Conservation (phyloP, 1,284 basidiomycete species). For the Ustilago shanxiensis region DNA sequence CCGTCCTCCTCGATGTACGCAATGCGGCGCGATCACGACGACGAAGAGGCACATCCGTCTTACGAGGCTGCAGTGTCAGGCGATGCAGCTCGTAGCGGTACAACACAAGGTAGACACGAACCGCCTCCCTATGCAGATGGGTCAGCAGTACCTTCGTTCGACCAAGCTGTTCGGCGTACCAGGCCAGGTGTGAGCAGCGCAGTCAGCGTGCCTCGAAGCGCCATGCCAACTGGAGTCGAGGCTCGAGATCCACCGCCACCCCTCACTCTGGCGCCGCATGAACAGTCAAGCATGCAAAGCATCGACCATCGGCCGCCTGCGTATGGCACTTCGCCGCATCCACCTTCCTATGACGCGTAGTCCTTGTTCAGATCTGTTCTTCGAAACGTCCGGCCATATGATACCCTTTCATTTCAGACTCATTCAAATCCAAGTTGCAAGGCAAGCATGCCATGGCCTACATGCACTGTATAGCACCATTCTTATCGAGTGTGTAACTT, state of each 20-base stretch:
- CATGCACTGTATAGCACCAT: no score
- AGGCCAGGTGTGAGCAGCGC: not conserved
- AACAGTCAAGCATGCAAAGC: not conserved
- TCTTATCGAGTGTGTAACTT: no score
- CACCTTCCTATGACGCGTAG: slow-evolving; percentile 44
- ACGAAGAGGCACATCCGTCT: slow-evolving; percentile 21
- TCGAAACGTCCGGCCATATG: not conserved
- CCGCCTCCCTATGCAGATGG: slow-evolving; percentile 43
- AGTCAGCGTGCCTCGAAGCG: not conserved
- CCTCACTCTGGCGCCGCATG: not conserved
- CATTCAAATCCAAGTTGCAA: not conserved
- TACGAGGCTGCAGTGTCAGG: slow-evolving; percentile 37
- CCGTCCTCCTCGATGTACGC: slow-evolving; percentile 4
- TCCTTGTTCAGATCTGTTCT: not conserved
- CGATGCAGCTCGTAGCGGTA: not conserved
- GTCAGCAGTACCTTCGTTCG: slow-evolving; percentile 26
- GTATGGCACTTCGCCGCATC: slow-evolving; percentile 47
- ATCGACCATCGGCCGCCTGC: slow-evolving; percentile 35
- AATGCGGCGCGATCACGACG: slow-evolving; percentile 5
- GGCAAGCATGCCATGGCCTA: not conserved
- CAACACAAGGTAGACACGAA: slow-evolving; percentile 13
- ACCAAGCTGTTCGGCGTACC: slow-evolving; percentile 31
- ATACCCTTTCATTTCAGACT: not conserved
- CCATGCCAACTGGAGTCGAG: not conserved
- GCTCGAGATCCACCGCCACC: not conserved